Conservation (phyloP, 495 filamentous ascomycete genomes). For the Trichoderma erinaceum region DNA sequence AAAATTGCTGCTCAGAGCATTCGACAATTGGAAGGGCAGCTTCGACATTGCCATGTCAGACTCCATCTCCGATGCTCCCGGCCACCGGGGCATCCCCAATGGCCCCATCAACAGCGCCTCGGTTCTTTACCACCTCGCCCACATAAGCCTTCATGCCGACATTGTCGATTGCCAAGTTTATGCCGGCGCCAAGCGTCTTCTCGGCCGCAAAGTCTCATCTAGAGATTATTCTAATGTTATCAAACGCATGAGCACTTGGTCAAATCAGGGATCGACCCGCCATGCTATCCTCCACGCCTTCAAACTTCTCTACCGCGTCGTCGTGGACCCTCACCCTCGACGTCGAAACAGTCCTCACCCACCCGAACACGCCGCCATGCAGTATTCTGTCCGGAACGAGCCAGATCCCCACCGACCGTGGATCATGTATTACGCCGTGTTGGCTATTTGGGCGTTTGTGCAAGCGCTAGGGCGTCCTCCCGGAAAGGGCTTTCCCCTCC, state of each 20-base stretch:
- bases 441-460: constrained; percentile 91
- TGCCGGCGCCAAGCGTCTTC: constrained; percentile 71
- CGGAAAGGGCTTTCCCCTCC: constrained; percentile 46
- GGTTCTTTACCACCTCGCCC: constrained; percentile 86
- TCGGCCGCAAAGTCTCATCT: constrained; percentile 77
- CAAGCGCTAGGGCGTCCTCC: constrained; percentile 51
- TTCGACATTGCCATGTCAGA: constrained; percentile 65
- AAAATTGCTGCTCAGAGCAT: constrained; percentile 72
- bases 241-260: constrained; percentile 79
- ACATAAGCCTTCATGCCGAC: constrained; percentile 92
- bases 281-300: constrained; percentile 91
- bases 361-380: constrained; percentile 25
- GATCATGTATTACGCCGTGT: constrained; percentile 88
- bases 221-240: constrained; percentile 74
- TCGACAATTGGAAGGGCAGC: constrained; percentile 90
- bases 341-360: constrained; percentile 27
- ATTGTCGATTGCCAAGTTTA: constrained; percentile 95
- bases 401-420: constrained; percentile 87
- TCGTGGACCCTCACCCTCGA: constrained; percentile 48
- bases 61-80: constrained; percentile 32
- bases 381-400: constrained; percentile 79
- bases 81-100: constrained; percentile 49
- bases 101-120: constrained; percentile 77
- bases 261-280: constrained; percentile 71
- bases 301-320: constrained; percentile 72